phyloP scores from a whole-genome alignment of 257 asterid species.

The Solanum rostratum region DNA sequence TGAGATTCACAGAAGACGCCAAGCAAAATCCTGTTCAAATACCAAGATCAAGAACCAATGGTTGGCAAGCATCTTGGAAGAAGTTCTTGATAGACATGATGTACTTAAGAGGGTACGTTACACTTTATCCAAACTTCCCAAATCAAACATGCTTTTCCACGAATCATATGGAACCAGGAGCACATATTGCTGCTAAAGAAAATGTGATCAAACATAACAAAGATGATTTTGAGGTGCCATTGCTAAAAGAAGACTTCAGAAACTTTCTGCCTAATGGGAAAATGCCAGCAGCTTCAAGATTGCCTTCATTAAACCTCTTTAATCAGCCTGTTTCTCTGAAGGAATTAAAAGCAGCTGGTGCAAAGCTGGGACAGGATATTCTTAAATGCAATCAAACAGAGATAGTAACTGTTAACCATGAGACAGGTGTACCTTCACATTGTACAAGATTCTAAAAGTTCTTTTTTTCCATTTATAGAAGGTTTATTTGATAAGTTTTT shows the following conservation, averaged over 20 bases:
- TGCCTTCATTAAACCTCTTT: conserved; percentile 72
- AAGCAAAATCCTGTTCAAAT: conserved; percentile 88
- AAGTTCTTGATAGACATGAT: conserved; percentile 89
- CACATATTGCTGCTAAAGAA: conserved; percentile 83
- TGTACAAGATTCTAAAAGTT: conserved; percentile 50
- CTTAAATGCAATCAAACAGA: conserved; percentile 49
- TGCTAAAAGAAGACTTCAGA: conserved; percentile 59
- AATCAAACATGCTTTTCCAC: conserved; percentile 88
- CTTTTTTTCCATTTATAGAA: neutral
- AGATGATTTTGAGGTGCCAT: conserved; percentile 78
- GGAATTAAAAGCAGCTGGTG: conserved; percentile 88
- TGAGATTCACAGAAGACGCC: conserved; percentile 76
- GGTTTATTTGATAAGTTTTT: neutral
- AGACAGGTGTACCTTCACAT: conserved; percentile 73
- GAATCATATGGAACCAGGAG: conserved; percentile 95
- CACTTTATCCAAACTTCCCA: conserved; percentile 82
- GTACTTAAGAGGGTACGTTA: conserved; percentile 80
- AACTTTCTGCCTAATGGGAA: conserved; percentile 56
- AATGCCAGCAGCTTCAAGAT: conserved; percentile 71
- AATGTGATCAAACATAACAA: conserved; percentile 69
- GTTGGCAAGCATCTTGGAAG: conserved; percentile 99
- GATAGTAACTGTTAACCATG: conserved; percentile 36
- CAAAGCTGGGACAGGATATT: conserved; percentile 69
- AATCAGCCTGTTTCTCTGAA: conserved; percentile 77
- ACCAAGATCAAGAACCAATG: conserved; percentile 93